These are phyloP conservation scores for Volutella citrinella DNA, from an alignment of 2,329 filamentous ascomycete species.

Conservation along the genomic window DNA sequence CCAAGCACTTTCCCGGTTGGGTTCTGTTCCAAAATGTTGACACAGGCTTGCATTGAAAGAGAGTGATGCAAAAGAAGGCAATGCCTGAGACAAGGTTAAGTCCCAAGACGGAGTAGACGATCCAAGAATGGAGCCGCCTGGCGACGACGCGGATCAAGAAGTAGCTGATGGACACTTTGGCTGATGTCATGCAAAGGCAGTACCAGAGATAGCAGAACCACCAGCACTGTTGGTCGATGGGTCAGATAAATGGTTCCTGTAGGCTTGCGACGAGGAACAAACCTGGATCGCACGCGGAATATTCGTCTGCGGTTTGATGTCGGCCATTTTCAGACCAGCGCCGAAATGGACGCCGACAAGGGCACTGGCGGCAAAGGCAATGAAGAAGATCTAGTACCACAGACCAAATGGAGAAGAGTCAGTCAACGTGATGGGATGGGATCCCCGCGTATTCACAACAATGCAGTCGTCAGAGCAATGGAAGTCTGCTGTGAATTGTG, in stretches of 20 bases:
- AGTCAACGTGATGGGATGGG: background rate
- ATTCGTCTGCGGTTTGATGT: conserved; percentile 22
- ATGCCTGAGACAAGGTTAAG: conserved; percentile 24
- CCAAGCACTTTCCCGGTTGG: conserved; percentile 24
- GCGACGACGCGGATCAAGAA: conserved; percentile 32
- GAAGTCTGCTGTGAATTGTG: too few relatives aligned
- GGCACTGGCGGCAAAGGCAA: conserved; percentile 24
- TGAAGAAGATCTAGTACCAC: conserved; percentile 13
- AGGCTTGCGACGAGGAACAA: conserved; percentile 5
- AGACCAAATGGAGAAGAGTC: background rate
- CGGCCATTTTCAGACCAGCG: conserved; percentile 32
- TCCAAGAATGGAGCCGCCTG: conserved; percentile 15
- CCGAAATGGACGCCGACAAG: conserved; percentile 32
- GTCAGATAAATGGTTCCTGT: background rate
- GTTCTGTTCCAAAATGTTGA: conserved; percentile 27
- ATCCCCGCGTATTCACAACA: too few relatives aligned
- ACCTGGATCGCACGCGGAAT: conserved; percentile 22
- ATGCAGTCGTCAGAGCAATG: too few relatives aligned
- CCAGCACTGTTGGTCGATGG: conserved; percentile 21
- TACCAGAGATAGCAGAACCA: conserved; percentile 30
- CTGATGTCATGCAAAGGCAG: conserved; percentile 22
- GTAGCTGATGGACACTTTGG: conserved; percentile 33
- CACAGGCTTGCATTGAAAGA: conserved; percentile 28
- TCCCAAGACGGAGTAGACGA: conserved; percentile 27
- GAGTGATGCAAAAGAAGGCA: conserved; percentile 30